Base-by-base conservation (phyloP, 805 yeast genomes). In the Metschnikowia anglica region DNA sequence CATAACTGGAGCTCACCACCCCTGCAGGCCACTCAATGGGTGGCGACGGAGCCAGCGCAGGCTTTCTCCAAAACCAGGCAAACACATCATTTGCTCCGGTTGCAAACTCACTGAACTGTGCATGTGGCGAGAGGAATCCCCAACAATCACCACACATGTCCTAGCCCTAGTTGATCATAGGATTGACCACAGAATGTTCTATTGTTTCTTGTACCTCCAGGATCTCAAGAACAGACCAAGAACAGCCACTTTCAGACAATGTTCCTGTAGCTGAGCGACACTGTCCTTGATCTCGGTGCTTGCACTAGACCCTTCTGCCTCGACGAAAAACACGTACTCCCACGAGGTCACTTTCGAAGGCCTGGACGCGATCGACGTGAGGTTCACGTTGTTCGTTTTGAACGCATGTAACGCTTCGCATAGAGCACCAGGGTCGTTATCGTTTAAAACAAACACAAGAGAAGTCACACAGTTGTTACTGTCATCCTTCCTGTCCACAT, bases 261-360 rank as follows among this genome's bases (percentile, higher is more conserved):
- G 63, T 1, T 53, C 51, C 20, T 68, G 56, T 31, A 85, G 61
- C 32, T 75, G 76, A 2, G 58, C 39, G 32, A 81, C 46, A 34
- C 77, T 76, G 23, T 47, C 44, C 40, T 47, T 49, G 13, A 67
- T 56, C 1, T 54, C 55, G 13, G 63, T 68, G 30, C 56, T 59
- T 16, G 50, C 47, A 2, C 51, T 48, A 37, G 68, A 56, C 3
- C 80, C 79, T 60, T 74, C 70, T 24, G 80, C 77, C 56, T 89
- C 97, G 9, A 85, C 77, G 55, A 85, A 88, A 63, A 87, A 89
- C 2, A 85, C 80, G 55, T 88, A 87, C 49, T 83, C 83, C 97
- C 97, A 89, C 25, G 80, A 77, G 37, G 70, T 64, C 24, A 72
- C 60, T 9, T 76, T 72, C 4, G 86, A 79, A 0, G 97, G 97